A percentile compares a stretch with the other conserved stretches of the same genome.
phyloP scores from a whole-genome alignment of 768 basidiomycete genomes.

The Suillus tomentosus region DNA sequence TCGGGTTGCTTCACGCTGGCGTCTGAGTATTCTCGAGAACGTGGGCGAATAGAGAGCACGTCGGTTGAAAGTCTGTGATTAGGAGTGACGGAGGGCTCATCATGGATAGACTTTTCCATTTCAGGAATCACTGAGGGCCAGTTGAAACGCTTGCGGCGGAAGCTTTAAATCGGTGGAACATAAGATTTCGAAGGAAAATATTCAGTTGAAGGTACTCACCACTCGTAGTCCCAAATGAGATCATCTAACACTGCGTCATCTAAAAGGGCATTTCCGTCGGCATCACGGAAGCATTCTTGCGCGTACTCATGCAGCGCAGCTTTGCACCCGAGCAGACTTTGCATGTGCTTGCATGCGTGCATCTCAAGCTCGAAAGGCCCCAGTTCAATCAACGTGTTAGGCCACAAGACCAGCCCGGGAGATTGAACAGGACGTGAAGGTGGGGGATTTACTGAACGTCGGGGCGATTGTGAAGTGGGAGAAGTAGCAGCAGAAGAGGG shows the following conservation, averaged over 20 bases:
- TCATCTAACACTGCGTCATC: constrained; percentile 29
- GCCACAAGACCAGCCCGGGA: constrained; percentile 63
- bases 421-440: constrained; percentile 46
- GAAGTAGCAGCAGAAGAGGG: constrained; percentile 16
- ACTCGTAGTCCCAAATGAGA: constrained; percentile 38
- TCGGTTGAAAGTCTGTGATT: constrained; percentile 24
- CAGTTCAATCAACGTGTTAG: constrained; percentile 59
- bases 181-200: constrained; percentile 12
- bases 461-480: constrained; percentile 8
- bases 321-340: constrained; percentile 63
- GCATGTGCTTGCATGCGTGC: constrained; percentile 72
- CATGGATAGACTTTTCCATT: not conserved
- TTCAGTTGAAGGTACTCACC: constrained; percentile 23
- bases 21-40: constrained; percentile 13
- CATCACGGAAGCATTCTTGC: constrained; percentile 31
- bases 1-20: constrained; percentile 21
- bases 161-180: constrained; percentile 41
- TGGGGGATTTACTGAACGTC: constrained; percentile 9
- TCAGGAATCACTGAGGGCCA: constrained; percentile 58
- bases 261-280: constrained; percentile 24
- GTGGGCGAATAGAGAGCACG: constrained; percentile 1
- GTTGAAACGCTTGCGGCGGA: constrained; percentile 66
- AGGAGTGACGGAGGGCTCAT: not conserved
- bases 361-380: constrained; percentile 65
- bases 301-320: constrained; percentile 56